Conservation (phyloP, 2,329 filamentous ascomycete genomes). For the Aspergillus jensenii region DNA sequence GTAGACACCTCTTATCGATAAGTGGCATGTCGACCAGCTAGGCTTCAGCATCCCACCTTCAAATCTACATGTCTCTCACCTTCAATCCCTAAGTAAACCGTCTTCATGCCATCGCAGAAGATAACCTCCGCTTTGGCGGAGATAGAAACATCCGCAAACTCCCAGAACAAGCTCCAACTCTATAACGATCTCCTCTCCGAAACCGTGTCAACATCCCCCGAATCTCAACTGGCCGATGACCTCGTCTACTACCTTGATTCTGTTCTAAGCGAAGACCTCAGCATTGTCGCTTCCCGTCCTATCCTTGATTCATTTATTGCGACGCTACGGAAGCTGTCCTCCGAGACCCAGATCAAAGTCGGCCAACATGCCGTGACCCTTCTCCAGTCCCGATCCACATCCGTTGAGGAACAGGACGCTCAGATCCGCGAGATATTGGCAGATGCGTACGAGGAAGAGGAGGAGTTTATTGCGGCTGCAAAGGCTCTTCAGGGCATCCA, state of each 20-base stretch:
- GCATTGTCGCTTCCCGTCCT: constrained; percentile 72
- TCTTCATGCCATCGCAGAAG: constrained; percentile 50
- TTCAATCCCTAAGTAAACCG: background rate
- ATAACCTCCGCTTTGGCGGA: constrained; percentile 50
- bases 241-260: constrained; percentile 69
- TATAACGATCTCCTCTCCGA: constrained; percentile 60
- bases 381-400: constrained; percentile 66
- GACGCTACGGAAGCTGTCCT: constrained; percentile 52
- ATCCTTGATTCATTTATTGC: constrained; percentile 71
- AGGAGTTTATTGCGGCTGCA: constrained; percentile 78
- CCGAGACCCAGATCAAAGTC: constrained; percentile 70
- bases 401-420: constrained; percentile 82
- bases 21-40: constrained; percentile 9
- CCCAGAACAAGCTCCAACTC: constrained; percentile 53
- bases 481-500: constrained; percentile 78
- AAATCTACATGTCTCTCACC: background rate
- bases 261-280: constrained; percentile 67
- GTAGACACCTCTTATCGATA: constrained; percentile 26
- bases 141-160: constrained; percentile 50
- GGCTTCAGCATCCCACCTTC: background rate
- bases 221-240: constrained; percentile 56
- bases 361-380: constrained; percentile 70
- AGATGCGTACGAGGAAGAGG: constrained; percentile 75
- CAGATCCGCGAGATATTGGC: constrained; percentile 78
- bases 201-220: constrained; percentile 49